These are phyloP conservation scores for Marasmius tenuissimus DNA, from an alignment of 1,284 basidiomycete genomes.

Conservation along the genomic window DNA sequence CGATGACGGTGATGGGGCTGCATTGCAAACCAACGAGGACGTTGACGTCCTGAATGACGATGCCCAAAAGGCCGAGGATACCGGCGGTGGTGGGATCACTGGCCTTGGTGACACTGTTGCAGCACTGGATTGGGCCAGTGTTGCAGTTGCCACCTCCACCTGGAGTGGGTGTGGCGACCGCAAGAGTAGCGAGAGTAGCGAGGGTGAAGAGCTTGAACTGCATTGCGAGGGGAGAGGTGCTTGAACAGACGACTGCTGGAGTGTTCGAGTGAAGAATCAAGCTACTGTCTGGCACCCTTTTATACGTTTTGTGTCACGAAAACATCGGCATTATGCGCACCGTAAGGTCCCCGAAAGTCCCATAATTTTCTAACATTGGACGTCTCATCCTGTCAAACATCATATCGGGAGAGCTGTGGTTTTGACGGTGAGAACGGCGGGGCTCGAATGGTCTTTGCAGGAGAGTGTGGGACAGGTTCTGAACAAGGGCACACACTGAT, in stretches of 20 bases:
- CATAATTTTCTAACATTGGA: too few species aligned
- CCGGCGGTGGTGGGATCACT: not conserved
- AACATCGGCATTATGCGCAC: too few species aligned
- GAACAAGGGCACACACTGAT: too few species aligned
- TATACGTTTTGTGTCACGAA: not conserved
- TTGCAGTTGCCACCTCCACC: constrained; percentile 3
- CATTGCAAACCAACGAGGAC: constrained; percentile 6
- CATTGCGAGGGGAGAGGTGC: constrained; percentile 2
- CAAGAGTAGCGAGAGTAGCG: constrained; percentile 11
- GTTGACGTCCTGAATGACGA: constrained; percentile 9
- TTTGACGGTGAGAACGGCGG: too few species aligned
- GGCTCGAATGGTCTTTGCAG: too few species aligned
- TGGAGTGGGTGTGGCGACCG: constrained; percentile 12
- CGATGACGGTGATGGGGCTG: constrained; percentile 9
- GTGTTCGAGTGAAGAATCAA: constrained; percentile 10
- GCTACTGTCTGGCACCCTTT: not conserved
- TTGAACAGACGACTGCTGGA: constrained; percentile 8
- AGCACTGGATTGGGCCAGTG: constrained; percentile 12
- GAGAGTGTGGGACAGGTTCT: too few species aligned
- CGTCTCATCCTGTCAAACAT: too few species aligned
- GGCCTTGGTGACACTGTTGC: constrained; percentile 4
- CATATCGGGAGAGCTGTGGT: too few species aligned
- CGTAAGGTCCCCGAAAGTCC: too few species aligned
- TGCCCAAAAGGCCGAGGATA: constrained; percentile 7
- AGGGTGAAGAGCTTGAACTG: constrained; percentile 8